Conservation (phyloP, 345 rosid species). For the Orychophragmus violaceus region DNA sequence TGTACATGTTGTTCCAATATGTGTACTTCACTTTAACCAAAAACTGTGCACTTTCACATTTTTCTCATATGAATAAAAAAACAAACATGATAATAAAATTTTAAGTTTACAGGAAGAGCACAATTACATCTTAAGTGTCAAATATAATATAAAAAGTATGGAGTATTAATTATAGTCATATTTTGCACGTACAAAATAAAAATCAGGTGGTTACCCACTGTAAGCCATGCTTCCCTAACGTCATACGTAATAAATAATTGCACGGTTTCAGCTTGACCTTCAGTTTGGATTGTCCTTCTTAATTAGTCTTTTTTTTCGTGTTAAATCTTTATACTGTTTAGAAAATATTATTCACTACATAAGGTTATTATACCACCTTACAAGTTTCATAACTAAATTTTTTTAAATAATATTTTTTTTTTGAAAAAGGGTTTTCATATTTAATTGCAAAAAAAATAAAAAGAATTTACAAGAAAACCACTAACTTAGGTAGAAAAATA, state of each 20-base stretch:
- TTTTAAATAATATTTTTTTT: no score
- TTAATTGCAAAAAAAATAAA: no score
- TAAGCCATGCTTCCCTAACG: conserved; percentile 67
- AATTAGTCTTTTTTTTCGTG: background rate
- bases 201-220: conserved; percentile 25
- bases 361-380: no score
- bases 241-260: conserved; percentile 43
- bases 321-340: background rate
- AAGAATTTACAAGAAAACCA: no score
- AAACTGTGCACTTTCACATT: no score
- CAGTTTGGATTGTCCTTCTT: conserved; percentile 41
- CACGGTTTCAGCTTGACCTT: conserved; percentile 56
- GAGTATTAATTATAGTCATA: background rate
- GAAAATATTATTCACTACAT: background rate
- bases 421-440: no score
- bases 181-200: conserved; percentile 1
- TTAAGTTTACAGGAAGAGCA: background rate
- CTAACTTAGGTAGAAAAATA: no score
- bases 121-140: conserved; percentile 7
- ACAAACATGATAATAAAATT: background rate
- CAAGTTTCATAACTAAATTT: no score
- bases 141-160: background rate
- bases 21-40: no score
- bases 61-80: background rate
- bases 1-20: no score